A percentile compares a stretch with the other conserved stretches of the same genome.
These are phyloP conservation scores for Cantharellus cinnabarinus DNA, from an alignment of 768 basidiomycete genomes.

Conservation along the genomic window DNA sequence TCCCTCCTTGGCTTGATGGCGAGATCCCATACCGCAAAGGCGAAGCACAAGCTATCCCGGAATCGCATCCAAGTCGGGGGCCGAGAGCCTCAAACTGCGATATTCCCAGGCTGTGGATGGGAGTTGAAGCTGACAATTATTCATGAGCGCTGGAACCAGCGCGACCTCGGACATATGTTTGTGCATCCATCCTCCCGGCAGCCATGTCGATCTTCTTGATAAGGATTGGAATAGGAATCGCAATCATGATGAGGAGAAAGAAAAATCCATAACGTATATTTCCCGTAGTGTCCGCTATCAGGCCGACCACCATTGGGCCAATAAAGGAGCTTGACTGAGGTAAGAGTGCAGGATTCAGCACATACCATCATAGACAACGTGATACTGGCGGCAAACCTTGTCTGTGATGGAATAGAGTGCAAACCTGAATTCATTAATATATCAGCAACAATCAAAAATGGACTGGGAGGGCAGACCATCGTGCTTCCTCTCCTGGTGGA, in stretches of 20 bases:
- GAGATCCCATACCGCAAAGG: too few species aligned
- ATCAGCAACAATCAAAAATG: background rate
- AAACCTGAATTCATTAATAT: constrained; percentile 16
- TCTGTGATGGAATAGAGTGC: constrained; percentile 80
- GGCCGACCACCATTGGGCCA: constrained; percentile 71
- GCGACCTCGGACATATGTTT: constrained; percentile 9
- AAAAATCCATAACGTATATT: constrained; percentile 86
- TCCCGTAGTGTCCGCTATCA: constrained; percentile 74
- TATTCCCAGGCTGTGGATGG: too few species aligned
- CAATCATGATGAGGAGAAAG: constrained; percentile 68
- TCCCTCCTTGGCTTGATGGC: too few species aligned
- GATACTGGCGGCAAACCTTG: constrained; percentile 29
- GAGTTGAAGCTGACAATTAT: too few species aligned
- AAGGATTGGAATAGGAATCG: constrained; percentile 61
- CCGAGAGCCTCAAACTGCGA: too few species aligned
- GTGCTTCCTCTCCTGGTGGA: constrained; percentile 71
- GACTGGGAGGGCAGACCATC: constrained; percentile 35
- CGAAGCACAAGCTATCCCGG: too few species aligned
- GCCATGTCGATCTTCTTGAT: constrained; percentile 41
- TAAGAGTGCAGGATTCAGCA: background rate
- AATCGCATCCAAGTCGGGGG: too few species aligned
- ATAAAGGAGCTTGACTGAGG: constrained; percentile 73
- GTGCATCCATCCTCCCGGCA: constrained; percentile 35
- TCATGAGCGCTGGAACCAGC: background rate
- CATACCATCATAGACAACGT: background rate